Evolutionary conservation across 1,284 basidiomycete genomes (phyloP), one percentile per base, ranked within the genome.

Genomic region (Ganoderma resinaceum): DNA sequence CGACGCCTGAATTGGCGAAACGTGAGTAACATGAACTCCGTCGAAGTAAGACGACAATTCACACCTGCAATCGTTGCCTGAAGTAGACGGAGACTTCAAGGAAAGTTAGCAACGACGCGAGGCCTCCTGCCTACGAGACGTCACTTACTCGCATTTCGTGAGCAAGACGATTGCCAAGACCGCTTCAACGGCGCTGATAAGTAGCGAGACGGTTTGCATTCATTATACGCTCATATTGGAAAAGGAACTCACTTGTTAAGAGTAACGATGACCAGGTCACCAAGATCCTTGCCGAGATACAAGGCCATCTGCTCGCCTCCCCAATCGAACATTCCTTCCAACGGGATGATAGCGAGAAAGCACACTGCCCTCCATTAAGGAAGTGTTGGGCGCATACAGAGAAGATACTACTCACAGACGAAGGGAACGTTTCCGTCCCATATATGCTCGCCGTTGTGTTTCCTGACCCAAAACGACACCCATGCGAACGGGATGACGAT

Each of bases 101-200:
- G 11, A 46, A 38, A 52, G 3, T 53, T 26, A 61, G 42, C 37
- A 26, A 16, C 29, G 9, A 9, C 20, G 37, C 6, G 14, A 61
- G 9, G 33, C 6, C 38, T 43, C 1, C 23, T 6, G 16, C 18
- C 4, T 55, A 16, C 29, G 26, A 3, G 3, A 62, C 29, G 12
- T 18, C 33, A 85, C 88, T 80, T 70, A 91, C 89, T 92, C 86
- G 87, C 90, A 90, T 77, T 86, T 86, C 18, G 78, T 73, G 8
- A 93, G 78, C 11, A 93, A 79, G 67, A 91, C 86, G 65, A 93
- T 89, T 0, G 89, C 89, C 3, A 93, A 80, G 0, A 89, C 89
- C 0, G 87, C 91, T 79, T 93, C 91, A 0, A 84, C 81, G 16
- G 78, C 78, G 62, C 82, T 83, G n/a, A 5, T 8, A 7, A n/a